Conservation (phyloP, 306 rosid genomes). For the Prunus kanzakura region DNA sequence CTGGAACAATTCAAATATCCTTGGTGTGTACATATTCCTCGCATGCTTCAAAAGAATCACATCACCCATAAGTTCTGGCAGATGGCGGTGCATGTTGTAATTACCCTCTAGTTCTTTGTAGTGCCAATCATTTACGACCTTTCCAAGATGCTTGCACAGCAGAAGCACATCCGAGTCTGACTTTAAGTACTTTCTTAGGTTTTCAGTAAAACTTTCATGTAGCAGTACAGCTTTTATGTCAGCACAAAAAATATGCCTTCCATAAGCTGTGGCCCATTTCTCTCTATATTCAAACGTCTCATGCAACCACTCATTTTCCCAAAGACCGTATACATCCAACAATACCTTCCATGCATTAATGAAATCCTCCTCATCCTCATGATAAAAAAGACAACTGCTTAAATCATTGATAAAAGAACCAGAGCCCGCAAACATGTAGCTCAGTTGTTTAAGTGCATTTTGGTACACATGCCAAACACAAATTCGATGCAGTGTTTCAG, state of each 20-base stretch:
- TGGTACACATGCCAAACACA: constrained; percentile 60
- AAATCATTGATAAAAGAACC: constrained; percentile 41
- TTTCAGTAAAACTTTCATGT: constrained; percentile 36
- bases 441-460: constrained; percentile 40
- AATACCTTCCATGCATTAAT: constrained; percentile 50
- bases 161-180: constrained; percentile 34
- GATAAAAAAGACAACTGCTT: constrained; percentile 44
- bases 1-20: constrained; percentile 50
- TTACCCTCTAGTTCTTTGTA: constrained; percentile 61
- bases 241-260: constrained; percentile 45
- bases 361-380: constrained; percentile 56
- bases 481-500: constrained; percentile 36
- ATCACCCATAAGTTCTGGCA: constrained; percentile 55
- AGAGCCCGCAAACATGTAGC: constrained; percentile 29
- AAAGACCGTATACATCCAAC: constrained; percentile 39
- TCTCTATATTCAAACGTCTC: constrained; percentile 41
- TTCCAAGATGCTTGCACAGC: constrained; percentile 48
- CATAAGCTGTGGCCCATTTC: constrained; percentile 50
- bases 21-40: constrained; percentile 51
- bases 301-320: constrained; percentile 46
- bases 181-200: constrained; percentile 44
- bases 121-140: constrained; percentile 46
- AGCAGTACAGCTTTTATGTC: constrained; percentile 35
- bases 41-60: constrained; percentile 47
- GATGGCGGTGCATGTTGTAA: constrained; percentile 38